Evolutionary conservation across 2,329 filamentous ascomycete genomes (phyloP).

Genomic region (Trichophaea hybrida): DNA sequence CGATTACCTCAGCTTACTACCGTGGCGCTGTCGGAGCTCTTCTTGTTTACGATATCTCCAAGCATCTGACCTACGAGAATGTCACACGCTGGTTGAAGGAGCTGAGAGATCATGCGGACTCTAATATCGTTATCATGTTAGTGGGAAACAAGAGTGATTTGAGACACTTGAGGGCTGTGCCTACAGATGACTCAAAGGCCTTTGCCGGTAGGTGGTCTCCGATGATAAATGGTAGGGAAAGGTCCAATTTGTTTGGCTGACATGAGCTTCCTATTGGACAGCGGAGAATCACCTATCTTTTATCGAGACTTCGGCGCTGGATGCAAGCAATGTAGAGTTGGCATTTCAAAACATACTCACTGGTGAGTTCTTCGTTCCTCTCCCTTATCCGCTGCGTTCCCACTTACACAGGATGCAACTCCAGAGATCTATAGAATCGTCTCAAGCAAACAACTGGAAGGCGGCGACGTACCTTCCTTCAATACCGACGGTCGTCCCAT

Average conservation of each 20-base stretch:
- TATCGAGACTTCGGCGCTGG: constrained; percentile 96
- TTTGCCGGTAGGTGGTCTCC: constrained; percentile 63
- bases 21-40: constrained; percentile 64
- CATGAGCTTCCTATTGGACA: constrained; percentile 31
- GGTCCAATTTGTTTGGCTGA: not conserved
- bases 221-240: not conserved
- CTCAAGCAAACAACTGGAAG: constrained; percentile 90
- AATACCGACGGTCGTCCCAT: constrained; percentile 70
- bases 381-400: not conserved
- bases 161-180: constrained; percentile 90
- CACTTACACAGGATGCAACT: constrained; percentile 1
- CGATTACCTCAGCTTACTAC: constrained; percentile 64
- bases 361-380: constrained; percentile 45
- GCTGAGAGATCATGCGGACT: constrained; percentile 91
- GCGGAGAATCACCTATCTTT: constrained; percentile 97
- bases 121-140: constrained; percentile 99
- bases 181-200: constrained; percentile 92
- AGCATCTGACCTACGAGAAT: constrained; percentile 85
- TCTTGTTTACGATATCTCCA: constrained; percentile 87
- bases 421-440: constrained; percentile 98
- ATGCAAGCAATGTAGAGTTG: constrained; percentile 97
- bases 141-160: constrained; percentile 99
- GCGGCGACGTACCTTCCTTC: constrained; percentile 66
- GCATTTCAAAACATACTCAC: constrained; percentile 99
- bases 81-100: constrained; percentile 99